Conservation (phyloP, 2,329 filamentous ascomycete species). For the Pyricularia grisea region DNA sequence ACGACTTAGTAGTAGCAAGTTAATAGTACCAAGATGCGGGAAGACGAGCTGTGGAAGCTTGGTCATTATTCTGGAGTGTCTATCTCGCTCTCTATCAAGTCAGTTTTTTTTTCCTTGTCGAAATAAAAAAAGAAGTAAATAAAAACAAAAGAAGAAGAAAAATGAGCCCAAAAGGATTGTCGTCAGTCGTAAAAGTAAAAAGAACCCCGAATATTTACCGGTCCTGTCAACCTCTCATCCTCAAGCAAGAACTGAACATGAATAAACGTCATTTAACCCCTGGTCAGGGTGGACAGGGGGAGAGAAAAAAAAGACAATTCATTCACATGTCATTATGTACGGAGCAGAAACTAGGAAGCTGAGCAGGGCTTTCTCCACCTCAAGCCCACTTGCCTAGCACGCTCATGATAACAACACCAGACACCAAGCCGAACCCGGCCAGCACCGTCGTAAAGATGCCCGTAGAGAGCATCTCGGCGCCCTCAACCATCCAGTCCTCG, state of each 20-base stretch:
- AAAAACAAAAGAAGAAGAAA: no score
- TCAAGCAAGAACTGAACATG: neutral
- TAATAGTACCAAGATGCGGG: neutral
- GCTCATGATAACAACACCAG: constrained; percentile 61
- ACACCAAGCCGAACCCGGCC: constrained; percentile 43
- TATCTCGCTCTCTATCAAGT: neutral
- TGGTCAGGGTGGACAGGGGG: neutral
- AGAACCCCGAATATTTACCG: neutral
- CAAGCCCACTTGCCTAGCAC: constrained; percentile 65
- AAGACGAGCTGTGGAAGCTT: neutral
- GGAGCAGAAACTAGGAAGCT: neutral
- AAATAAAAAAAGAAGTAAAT: neutral
- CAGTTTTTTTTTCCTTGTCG: neutral
- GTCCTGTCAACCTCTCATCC: neutral
- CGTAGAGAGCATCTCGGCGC: constrained; percentile 43
- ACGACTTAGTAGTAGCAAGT: neutral
- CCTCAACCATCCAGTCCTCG: constrained; percentile 58
- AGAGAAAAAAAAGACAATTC: neutral
- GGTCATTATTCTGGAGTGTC: neutral
- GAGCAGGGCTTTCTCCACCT: neutral
- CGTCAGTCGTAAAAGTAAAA: neutral
- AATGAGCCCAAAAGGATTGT: neutral
- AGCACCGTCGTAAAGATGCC: constrained; percentile 34
- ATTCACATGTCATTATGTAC: neutral
- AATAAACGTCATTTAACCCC: neutral